Evolutionary conservation across 148 eudicot genomes (phyloP).

Genomic region (Chenopodium quinoa): DNA sequence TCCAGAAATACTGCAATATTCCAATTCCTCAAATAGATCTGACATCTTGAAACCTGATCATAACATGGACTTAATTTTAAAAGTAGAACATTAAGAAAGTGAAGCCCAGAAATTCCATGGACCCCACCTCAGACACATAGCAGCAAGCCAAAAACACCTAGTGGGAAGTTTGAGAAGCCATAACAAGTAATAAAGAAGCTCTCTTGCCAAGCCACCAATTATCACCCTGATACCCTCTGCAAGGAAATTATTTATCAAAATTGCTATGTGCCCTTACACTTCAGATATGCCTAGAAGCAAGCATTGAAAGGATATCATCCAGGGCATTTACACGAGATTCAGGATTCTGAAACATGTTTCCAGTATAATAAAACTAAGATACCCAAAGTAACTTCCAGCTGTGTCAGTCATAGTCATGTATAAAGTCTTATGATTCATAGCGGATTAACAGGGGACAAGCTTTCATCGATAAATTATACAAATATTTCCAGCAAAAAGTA

Average conservation of each 20-base stretch:
- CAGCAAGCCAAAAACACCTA: constrained; percentile 8
- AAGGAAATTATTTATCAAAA: not conserved
- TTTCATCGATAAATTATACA: not conserved
- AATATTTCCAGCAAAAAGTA: not conserved
- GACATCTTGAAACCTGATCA: not conserved
- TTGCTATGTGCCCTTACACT: not conserved
- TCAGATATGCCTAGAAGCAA: not conserved
- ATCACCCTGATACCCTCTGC: not conserved
- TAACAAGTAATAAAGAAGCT: constrained; percentile 5
- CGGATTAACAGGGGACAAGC: not conserved
- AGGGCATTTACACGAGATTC: constrained; percentile 2
- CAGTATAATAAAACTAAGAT: constrained; percentile 1
- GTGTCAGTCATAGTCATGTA: not conserved
- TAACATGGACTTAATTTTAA: not conserved
- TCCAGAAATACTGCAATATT: not conserved
- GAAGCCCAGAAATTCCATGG: not conserved
- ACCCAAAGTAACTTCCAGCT: constrained; percentile 11
- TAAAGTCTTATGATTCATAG: not conserved
- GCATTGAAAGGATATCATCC: constrained; percentile 18
- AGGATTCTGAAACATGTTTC: not conserved
- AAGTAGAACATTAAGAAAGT: not conserved
- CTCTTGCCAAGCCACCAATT: not conserved
- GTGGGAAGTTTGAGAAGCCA: not conserved
- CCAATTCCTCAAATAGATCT: not conserved
- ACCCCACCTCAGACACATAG: constrained; percentile 8